Percentiles rank a stretch among this genome's conserved stretches.
Conservation (phyloP, 495 filamentous ascomycete genomes). For the Hypomontagnella submonticulosa region DNA sequence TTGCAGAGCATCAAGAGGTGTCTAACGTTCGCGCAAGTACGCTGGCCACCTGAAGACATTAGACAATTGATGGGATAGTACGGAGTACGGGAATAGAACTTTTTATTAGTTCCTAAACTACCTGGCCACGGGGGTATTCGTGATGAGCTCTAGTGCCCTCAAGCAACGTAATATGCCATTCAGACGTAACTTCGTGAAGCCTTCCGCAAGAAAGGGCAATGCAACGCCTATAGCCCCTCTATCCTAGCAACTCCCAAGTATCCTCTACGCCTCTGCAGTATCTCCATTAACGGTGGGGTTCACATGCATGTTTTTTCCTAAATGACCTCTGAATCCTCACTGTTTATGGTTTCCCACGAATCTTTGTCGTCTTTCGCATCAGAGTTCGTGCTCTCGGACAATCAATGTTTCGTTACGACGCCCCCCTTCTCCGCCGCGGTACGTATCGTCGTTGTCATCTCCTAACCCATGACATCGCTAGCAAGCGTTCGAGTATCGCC, state of each 20-base stretch:
- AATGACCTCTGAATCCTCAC: too few species aligned
- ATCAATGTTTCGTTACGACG: too few species aligned
- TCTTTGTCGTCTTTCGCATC: background rate
- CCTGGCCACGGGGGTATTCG: conserved; percentile 28
- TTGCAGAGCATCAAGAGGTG: conserved; percentile 98
- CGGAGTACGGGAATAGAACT: conserved; percentile 42
- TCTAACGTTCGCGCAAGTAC: conserved; percentile 93
- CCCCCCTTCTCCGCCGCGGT: background rate
- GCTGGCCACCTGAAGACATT: conserved; percentile 94
- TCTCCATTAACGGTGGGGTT: background rate
- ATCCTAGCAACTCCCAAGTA: conserved; percentile 37
- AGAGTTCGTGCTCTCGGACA: background rate
- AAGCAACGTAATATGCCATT: conserved; percentile 7
- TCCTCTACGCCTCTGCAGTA: background rate
- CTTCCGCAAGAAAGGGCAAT: conserved; percentile 7
- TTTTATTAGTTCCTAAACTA: conserved; percentile 14
- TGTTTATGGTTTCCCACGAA: background rate
- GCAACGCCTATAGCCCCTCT: conserved; percentile 37
- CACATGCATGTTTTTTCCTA: too few species aligned
- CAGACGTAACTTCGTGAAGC: conserved; percentile 16
- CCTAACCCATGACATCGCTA: conserved; percentile 18
- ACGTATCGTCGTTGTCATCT: background rate
- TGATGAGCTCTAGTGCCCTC: conserved; percentile 14
- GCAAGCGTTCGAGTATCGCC: conserved; percentile 21
- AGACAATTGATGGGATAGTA: conserved; percentile 94